These are phyloP conservation scores for Penicillium salamii DNA, from an alignment of 495 filamentous ascomycete species.

Conservation along the genomic window DNA sequence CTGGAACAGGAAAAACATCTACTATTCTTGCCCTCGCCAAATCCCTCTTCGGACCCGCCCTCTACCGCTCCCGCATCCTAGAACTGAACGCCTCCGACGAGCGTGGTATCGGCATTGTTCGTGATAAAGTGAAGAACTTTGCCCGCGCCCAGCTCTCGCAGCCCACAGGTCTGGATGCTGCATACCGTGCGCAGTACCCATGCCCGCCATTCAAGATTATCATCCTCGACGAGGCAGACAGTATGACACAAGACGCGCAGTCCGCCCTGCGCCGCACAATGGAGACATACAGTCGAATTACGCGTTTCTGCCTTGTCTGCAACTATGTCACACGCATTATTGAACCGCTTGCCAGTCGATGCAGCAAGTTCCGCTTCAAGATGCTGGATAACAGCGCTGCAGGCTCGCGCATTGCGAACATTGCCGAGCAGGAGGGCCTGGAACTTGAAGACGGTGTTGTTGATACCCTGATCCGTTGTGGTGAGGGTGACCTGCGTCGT, in stretches of 20 bases:
- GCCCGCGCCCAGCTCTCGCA: constrained; percentile 90
- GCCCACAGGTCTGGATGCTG: constrained; percentile 57
- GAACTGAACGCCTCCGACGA: constrained; percentile 99
- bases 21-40: constrained; percentile 95
- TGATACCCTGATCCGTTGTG: constrained; percentile 78
- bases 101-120: constrained; percentile 93
- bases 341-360: constrained; percentile 85
- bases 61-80: constrained; percentile 90
- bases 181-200: constrained; percentile 74
- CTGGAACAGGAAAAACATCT: constrained; percentile 97
- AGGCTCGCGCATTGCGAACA: constrained; percentile 69
- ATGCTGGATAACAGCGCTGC: constrained; percentile 81
- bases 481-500: constrained; percentile 91
- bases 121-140: constrained; percentile 99
- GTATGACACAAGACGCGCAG: constrained; percentile 98
- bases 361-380: constrained; percentile 98
- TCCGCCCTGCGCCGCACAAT: constrained; percentile 88
- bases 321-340: constrained; percentile 99
- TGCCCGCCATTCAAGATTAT: constrained; percentile 99
- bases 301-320: constrained; percentile 94
- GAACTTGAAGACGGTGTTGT: constrained; percentile 72
- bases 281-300: constrained; percentile 97
- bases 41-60: constrained; percentile 93
- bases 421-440: constrained; percentile 75
- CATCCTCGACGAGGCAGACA: constrained; percentile 95